These are phyloP conservation scores for Colletotrichum incanum DNA, from an alignment of 2,329 filamentous ascomycete genomes.

Conservation along the genomic window DNA sequence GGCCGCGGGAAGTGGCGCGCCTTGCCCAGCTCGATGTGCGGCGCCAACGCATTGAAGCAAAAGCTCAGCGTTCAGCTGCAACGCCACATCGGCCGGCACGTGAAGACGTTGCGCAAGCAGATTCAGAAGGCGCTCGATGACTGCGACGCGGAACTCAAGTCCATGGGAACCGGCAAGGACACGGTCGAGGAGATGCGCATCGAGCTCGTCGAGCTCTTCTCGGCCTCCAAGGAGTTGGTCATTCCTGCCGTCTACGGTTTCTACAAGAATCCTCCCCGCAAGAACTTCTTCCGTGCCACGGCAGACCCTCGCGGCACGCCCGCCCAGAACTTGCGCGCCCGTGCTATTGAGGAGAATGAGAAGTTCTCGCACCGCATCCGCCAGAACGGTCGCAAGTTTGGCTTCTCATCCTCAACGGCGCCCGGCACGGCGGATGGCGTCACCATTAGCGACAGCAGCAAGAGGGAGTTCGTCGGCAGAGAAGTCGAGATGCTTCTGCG, in stretches of 20 bases:
- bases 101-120: slow-evolving; percentile 65
- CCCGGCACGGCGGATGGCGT: slow-evolving; percentile 44
- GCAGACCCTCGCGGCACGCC: slow-evolving; percentile 66
- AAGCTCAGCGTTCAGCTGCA: slow-evolving; percentile 67
- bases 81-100: slow-evolving; percentile 67
- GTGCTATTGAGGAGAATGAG: slow-evolving; percentile 67
- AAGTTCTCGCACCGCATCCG: slow-evolving; percentile 65
- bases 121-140: slow-evolving; percentile 66
- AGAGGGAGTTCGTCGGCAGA: slow-evolving; percentile 63
- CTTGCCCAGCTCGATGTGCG: slow-evolving; percentile 64
- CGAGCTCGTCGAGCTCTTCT: slow-evolving; percentile 69
- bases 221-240: slow-evolving; percentile 67
- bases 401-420: slow-evolving; percentile 53
- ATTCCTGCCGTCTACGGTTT: slow-evolving; percentile 68
- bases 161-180: slow-evolving; percentile 66
- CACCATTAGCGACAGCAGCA: slow-evolving; percentile 55
- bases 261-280: slow-evolving; percentile 69
- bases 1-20: slow-evolving; percentile 64
- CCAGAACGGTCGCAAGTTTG: slow-evolving; percentile 65
- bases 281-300: slow-evolving; percentile 66
- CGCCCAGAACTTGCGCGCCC: slow-evolving; percentile 66
- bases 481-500: slow-evolving; percentile 66
- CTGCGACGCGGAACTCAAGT: slow-evolving; percentile 65
- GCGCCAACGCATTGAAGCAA: slow-evolving; percentile 61
- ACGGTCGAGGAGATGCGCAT: slow-evolving; percentile 69